Evolutionary conservation across 495 filamentous ascomycete species (phyloP).

Genomic region (Neurospora sp.): DNA sequence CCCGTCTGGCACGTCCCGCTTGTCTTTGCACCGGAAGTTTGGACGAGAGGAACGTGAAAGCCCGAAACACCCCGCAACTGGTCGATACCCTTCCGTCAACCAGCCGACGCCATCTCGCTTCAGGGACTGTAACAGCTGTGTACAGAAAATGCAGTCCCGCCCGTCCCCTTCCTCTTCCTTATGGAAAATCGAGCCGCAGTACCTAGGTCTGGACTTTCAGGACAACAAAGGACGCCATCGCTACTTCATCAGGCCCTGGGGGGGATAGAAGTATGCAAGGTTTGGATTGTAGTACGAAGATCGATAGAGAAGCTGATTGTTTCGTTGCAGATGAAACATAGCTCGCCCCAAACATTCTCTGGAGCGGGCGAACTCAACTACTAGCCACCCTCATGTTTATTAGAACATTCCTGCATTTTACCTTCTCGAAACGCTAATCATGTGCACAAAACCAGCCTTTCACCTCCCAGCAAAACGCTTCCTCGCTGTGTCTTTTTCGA

Average conservation of each 20-base stretch:
- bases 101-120: neutral
- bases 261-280: neutral
- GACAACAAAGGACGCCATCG: neutral
- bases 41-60: neutral
- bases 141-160: neutral
- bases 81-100: neutral
- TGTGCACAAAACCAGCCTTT: neutral
- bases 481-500: constrained; percentile 4
- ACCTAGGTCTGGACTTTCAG: neutral
- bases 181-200: neutral
- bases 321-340: neutral
- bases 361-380: neutral
- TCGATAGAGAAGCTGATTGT: neutral
- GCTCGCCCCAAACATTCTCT: neutral
- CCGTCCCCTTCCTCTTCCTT: neutral
- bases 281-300: neutral
- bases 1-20: neutral
- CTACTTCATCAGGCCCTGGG: neutral
- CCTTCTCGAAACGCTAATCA: neutral
- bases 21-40: neutral
- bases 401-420: neutral
- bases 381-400: neutral
- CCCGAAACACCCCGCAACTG: neutral
- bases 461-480: neutral
- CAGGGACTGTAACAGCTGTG: neutral